These are phyloP conservation scores for Rhizopogon sp. DNA, from an alignment of 768 basidiomycete genomes.

Conservation along the genomic window DNA sequence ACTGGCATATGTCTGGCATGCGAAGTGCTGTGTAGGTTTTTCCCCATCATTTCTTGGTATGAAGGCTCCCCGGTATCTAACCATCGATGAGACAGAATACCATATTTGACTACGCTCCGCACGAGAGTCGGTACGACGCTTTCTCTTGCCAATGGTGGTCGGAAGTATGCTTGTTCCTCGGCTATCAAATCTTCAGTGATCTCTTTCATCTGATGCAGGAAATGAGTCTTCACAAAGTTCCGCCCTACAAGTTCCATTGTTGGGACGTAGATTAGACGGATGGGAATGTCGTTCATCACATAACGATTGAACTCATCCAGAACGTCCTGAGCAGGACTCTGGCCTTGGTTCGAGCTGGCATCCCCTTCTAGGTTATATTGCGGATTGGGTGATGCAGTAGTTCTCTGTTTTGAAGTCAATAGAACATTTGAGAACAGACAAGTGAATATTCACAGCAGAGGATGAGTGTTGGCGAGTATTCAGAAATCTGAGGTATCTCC, in stretches of 20 bases:
- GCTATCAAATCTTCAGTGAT: not conserved
- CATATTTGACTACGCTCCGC: not conserved
- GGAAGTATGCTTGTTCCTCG: not conserved
- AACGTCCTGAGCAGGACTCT: too few relatives aligned
- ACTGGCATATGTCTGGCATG: too few relatives aligned
- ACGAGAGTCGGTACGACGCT: not conserved
- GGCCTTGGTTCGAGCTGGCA: too few relatives aligned
- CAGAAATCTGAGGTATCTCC: too few relatives aligned
- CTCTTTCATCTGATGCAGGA: not conserved
- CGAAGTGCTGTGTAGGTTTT: too few relatives aligned
- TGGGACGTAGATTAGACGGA: not conserved
- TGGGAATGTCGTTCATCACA: not conserved
- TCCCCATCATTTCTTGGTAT: not conserved
- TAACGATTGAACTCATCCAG: not conserved
- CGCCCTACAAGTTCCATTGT: not conserved
- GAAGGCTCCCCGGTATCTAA: not conserved
- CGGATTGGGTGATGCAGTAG: too few relatives aligned
- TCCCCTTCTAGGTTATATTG: too few relatives aligned
- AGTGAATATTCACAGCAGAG: too few relatives aligned
- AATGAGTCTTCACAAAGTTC: not conserved
- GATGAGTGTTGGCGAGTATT: too few relatives aligned
- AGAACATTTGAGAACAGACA: too few relatives aligned
- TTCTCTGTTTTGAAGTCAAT: too few relatives aligned
- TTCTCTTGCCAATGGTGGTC: not conserved
- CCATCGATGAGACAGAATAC: not conserved